These are phyloP conservation scores for Xylaria curta DNA, from an alignment of 495 filamentous ascomycete species.

Conservation along the genomic window DNA sequence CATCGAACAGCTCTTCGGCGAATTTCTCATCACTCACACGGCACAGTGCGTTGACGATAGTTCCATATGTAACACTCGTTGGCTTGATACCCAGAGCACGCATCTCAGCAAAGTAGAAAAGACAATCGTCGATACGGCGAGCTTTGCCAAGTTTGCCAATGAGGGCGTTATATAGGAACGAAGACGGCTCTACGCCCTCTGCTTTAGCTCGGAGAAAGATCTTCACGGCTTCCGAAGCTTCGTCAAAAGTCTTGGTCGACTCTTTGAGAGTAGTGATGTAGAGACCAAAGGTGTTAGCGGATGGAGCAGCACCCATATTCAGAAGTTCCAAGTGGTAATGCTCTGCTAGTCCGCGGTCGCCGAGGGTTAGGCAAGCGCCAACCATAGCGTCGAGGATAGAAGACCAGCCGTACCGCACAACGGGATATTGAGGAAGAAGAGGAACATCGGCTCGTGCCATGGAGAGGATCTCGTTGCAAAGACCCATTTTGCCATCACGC, in stretches of 20 bases:
- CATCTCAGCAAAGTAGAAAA: conserved; percentile 98
- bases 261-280: conserved; percentile 99
- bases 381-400: conserved; percentile 96
- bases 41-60: conserved; percentile 95
- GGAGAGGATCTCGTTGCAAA: conserved; percentile 83
- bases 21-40: conserved; percentile 97
- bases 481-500: conserved; percentile 75
- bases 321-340: conserved; percentile 90
- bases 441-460: conserved; percentile 91
- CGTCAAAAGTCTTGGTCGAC: conserved; percentile 95
- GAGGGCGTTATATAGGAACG: conserved; percentile 97
- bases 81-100: conserved; percentile 89
- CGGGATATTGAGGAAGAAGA: conserved; percentile 75
- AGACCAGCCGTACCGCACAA: conserved; percentile 92
- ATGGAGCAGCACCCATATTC: conserved; percentile 84
- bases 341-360: conserved; percentile 77
- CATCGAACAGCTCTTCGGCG: conserved; percentile 96
- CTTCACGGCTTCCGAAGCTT: conserved; percentile 94
- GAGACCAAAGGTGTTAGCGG: conserved; percentile 95
- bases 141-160: conserved; percentile 99
- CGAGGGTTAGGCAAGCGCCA: conserved; percentile 84
- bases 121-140: conserved; percentile 94
- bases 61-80: conserved; percentile 97
- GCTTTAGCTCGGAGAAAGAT: conserved; percentile 92
- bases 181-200: conserved; percentile 94